Evolutionary conservation across 2,329 filamentous ascomycete species (phyloP).

Genomic region (Stemphylium beticola): DNA sequence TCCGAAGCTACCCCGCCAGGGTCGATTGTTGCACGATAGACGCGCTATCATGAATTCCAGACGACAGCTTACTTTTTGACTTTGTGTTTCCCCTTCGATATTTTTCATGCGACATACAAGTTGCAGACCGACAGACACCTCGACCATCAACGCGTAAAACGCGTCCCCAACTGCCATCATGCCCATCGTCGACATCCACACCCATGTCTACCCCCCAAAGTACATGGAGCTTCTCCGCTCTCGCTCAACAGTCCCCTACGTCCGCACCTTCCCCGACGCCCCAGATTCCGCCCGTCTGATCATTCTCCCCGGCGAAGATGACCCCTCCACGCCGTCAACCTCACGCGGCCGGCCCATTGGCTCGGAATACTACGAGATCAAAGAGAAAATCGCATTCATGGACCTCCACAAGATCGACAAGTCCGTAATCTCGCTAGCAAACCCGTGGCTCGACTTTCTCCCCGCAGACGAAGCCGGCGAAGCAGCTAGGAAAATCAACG

Average conservation of each 20-base stretch:
- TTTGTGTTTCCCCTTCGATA: neutral
- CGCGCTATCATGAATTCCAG: neutral
- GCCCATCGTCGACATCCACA: conserved; percentile 65
- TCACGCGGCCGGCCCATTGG: conserved; percentile 82
- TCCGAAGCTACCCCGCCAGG: conserved; percentile 29
- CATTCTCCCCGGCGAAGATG: conserved; percentile 66
- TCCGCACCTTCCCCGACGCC: conserved; percentile 67
- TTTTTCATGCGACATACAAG: neutral
- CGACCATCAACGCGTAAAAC: neutral
- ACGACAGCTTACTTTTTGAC: neutral
- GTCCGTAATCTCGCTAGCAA: conserved; percentile 86
- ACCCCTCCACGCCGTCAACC: conserved; percentile 56
- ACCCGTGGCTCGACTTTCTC: conserved; percentile 93
- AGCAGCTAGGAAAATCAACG: conserved; percentile 74
- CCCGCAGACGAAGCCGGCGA: conserved; percentile 63
- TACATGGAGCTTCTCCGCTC: conserved; percentile 64
- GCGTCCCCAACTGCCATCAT: conserved; percentile 29
- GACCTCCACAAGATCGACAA: conserved; percentile 79
- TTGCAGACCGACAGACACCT: neutral
- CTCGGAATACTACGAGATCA: conserved; percentile 79
- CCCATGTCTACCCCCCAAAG: conserved; percentile 67
- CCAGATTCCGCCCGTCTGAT: conserved; percentile 67
- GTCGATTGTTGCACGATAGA: conserved; percentile 18
- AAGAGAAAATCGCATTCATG: conserved; percentile 87
- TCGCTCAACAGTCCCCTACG: conserved; percentile 70